Base-by-base conservation (phyloP, 805 yeast species). In the Groenewaldozyma tartarivorans region DNA sequence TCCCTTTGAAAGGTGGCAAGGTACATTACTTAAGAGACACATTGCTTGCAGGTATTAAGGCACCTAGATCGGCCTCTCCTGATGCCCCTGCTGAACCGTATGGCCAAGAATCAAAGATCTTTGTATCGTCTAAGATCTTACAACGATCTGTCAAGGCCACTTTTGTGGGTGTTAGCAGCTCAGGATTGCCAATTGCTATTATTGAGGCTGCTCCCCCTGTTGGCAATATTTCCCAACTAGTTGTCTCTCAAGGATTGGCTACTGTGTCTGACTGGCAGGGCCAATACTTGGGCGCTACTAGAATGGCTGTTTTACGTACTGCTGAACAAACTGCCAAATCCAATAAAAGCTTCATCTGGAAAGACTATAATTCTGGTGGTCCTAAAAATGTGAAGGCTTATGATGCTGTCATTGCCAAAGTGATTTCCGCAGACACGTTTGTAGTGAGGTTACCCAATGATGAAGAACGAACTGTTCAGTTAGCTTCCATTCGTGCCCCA, bases 211-310 rank as follows among this genome's bases (percentile, higher is more conserved):
- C n/a, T n/a, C n/a, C n/a, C n/a, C 85, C 94, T 24, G 81, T 82
- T 3, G 94, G 94, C 15, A 77, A 78, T 46, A 77, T 84, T 51
- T 75, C 81, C 43, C 81, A 77, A 48, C 73, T 74, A 48, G 63
- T 85, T 42, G 67, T 85, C 44, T 75, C 71, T 42, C 68, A 67
- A 41, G 95, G 95, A 7, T 67, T 79, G 22, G 94, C 81, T 9
- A 78, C 76, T 48, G 76, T 84, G 37, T 73, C 77, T 20, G 94
- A 85, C 57, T 79, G 90, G 86, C 95, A 86, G 56, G 74, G 86
- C 1, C 55, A 72, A 11, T 51, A 75, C 33, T 64, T 85, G 43
- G 95, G 95, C 4, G 63, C 86, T 7, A 61, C 68, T 34, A 64
- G 66, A 19, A 82, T 85, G 87, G 50, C 70, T 2, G 55, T 57